phyloP scores from a whole-genome alignment of 192 early-diverging fungal genomes.

The Linnemannia hyalina region DNA sequence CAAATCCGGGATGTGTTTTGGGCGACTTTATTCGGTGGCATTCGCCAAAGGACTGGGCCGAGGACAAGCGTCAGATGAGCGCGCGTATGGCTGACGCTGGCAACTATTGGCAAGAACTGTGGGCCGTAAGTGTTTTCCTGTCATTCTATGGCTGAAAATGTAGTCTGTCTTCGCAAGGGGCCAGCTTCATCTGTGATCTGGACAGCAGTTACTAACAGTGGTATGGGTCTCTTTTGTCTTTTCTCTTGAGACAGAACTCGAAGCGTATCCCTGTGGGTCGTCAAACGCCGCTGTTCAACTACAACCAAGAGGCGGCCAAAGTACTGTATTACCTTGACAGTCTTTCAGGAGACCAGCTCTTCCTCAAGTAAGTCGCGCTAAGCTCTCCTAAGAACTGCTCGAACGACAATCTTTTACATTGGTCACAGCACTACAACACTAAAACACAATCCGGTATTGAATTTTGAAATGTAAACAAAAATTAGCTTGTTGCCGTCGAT shows the following conservation, averaged over 20 bases:
- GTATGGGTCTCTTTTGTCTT: not conserved
- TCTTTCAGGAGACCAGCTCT: constrained; percentile 22
- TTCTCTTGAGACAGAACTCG: constrained; percentile 27
- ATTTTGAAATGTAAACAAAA: not conserved
- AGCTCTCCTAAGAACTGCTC: no score
- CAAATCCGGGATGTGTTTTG: constrained; percentile 82
- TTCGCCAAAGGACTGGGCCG: constrained; percentile 94
- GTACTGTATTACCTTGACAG: constrained; percentile 53
- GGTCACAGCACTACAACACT: not conserved
- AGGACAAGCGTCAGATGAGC: constrained; percentile 75
- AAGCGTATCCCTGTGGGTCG: constrained; percentile 69
- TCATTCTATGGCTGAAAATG: not conserved
- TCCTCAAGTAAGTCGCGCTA: constrained; percentile 20
- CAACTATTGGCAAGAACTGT: constrained; percentile 92
- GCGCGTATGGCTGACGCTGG: constrained; percentile 82
- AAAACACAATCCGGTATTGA: not conserved
- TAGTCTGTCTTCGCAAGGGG: no score
- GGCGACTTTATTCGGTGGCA: constrained; percentile 97
- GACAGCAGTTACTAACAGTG: not conserved
- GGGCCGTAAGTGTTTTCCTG: constrained; percentile 66
- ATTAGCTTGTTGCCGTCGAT: constrained; percentile 57
- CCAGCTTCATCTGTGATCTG: no score
- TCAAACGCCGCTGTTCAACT: constrained; percentile 88
- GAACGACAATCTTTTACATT: no score
- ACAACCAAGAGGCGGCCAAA: constrained; percentile 81